A percentile compares a stretch with the other conserved stretches of the same genome.
These are phyloP conservation scores for Alternaria sp. DNA, from an alignment of 2,329 filamentous ascomycete species.

Conservation along the genomic window DNA sequence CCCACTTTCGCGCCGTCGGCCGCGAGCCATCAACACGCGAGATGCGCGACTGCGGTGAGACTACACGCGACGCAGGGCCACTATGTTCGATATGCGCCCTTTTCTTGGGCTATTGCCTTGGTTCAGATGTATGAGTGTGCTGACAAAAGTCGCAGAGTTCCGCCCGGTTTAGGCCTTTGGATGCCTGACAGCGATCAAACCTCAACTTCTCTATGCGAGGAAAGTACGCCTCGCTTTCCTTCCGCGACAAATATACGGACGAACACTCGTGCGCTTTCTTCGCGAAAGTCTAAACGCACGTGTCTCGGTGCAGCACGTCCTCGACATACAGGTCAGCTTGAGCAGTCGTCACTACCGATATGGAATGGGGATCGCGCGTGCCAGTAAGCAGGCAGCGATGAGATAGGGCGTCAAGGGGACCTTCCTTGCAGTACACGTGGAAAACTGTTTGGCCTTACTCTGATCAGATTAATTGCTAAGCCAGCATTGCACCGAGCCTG, in stretches of 20 bases:
- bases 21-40: neutral
- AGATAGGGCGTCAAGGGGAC: too few relatives aligned
- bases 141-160: neutral
- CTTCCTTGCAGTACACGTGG: too few relatives aligned
- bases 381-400: too few relatives aligned
- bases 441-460: too few relatives aligned
- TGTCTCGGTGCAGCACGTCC: too few relatives aligned
- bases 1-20: neutral
- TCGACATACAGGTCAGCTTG: too few relatives aligned
- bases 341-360: too few relatives aligned
- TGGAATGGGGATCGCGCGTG: too few relatives aligned
- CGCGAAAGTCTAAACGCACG: too few relatives aligned
- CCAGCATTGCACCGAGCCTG: too few relatives aligned
- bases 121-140: neutral
- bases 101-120: neutral
- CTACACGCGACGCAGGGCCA: neutral
- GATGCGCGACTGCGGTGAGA: neutral
- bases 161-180: slow-evolving; percentile 2
- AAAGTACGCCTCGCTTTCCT: neutral
- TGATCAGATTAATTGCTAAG: too few relatives aligned
- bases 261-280: neutral
- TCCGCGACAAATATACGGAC: neutral
- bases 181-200: neutral
- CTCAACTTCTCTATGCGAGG: neutral
- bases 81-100: neutral